These are phyloP conservation scores for Eimeria brunetti DNA, from an alignment of 169 alveolate genomes.

Conservation along the genomic window DNA sequence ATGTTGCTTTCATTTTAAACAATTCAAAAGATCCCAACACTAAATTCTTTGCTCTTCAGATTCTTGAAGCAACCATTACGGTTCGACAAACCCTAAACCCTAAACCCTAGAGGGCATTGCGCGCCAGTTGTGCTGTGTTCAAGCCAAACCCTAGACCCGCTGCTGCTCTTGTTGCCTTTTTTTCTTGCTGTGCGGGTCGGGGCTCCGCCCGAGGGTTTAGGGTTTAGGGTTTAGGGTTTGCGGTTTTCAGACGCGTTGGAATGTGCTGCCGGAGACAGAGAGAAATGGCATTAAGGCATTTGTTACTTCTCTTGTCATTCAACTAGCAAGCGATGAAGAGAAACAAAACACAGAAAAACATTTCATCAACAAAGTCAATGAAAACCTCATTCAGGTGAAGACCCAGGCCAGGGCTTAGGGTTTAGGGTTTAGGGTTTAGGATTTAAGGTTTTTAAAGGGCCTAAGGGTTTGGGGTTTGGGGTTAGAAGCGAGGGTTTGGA, in stretches of 20 bases:
- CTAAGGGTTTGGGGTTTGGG: not conserved
- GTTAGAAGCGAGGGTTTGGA: not conserved
- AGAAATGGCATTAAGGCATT: constrained; percentile 83
- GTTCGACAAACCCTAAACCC: constrained; percentile 25
- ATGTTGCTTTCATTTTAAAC: constrained; percentile 93
- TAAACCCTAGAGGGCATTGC: no score
- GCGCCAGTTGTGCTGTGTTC: no score
- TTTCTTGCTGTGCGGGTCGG: no score
- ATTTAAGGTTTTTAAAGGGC: not conserved
- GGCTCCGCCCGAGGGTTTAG: no score
- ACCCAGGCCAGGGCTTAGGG: not conserved
- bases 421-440: constrained; percentile 30
- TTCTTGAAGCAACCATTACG: constrained; percentile 62
- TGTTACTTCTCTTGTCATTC: constrained; percentile 82
- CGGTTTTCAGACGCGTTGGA: constrained; percentile 74
- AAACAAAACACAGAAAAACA: constrained; percentile 81
- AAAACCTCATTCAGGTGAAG: constrained; percentile 81
- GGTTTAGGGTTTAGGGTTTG: constrained; percentile 7
- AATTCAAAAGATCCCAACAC: constrained; percentile 85
- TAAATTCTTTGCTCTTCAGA: constrained; percentile 83
- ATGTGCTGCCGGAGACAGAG: constrained; percentile 73
- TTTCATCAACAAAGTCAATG: constrained; percentile 85
- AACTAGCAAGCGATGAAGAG: constrained; percentile 76
- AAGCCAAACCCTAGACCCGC: constrained; percentile 31
- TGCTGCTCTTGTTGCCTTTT: not conserved